phyloP scores from a whole-genome alignment of 1,139 yeast species.

The Groenewaldozyma sp. region DNA sequence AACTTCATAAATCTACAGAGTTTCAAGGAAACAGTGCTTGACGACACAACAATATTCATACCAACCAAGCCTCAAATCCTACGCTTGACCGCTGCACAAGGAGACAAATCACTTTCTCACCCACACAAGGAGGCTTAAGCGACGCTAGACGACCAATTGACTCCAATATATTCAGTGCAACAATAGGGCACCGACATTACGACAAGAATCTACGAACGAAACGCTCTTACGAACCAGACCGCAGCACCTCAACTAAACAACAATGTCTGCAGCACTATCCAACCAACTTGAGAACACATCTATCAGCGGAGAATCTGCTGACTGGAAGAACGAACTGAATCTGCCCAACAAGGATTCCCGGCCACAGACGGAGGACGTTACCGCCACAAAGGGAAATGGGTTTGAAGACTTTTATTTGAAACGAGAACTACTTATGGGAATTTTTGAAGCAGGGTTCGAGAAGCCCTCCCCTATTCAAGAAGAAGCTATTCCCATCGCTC shows the following conservation, averaged over 20 bases:
- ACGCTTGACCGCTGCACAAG: too few relatives aligned
- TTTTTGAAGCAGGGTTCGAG: conserved; percentile 97
- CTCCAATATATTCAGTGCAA: too few relatives aligned
- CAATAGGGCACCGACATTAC: too few relatives aligned
- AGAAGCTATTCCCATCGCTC: conserved; percentile 92
- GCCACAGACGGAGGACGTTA: conserved; percentile 95
- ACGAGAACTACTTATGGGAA: conserved; percentile 94
- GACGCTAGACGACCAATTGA: too few relatives aligned
- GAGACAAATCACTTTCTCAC: too few relatives aligned
- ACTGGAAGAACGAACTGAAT: conserved; percentile 69
- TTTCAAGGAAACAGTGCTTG: too few relatives aligned
- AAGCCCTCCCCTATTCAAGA: conserved; percentile 98
- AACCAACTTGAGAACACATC: conserved; percentile 21
- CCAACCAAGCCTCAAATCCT: too few relatives aligned
- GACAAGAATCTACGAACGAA: not conserved
- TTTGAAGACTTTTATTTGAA: conserved; percentile 90
- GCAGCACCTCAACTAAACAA: conserved; percentile 3
- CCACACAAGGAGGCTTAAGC: too few relatives aligned
- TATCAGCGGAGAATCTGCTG: conserved; percentile 13
- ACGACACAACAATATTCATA: too few relatives aligned
- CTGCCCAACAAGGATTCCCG: conserved; percentile 79
- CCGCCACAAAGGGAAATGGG: conserved; percentile 79
- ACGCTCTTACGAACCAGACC: too few relatives aligned
- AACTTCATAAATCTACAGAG: too few relatives aligned
- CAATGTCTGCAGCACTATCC: conserved; percentile 21